Conservation (phyloP, 306 rosid species). For the Sphenostylis stenocarpa region DNA sequence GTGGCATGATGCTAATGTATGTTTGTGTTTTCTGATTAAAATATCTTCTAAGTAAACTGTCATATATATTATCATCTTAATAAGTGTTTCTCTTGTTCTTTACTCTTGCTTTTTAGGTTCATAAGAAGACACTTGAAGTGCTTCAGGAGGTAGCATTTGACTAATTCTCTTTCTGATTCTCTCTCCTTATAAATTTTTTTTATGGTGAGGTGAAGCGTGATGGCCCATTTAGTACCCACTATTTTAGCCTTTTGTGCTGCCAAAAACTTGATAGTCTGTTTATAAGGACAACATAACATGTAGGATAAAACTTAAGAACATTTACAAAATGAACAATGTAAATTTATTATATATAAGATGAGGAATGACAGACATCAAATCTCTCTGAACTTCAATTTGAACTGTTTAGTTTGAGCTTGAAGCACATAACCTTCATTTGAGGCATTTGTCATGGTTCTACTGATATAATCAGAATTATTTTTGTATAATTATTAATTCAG, state of each 20-base stretch:
- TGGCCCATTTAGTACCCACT: conserved; percentile 9
- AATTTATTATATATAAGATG: neutral
- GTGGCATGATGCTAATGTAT: neutral
- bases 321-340: conserved; percentile 22
- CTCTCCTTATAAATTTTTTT: neutral
- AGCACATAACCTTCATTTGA: neutral
- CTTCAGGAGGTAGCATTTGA: conserved; percentile 85
- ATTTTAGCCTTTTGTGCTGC: conserved; percentile 17
- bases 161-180: conserved; percentile 23
- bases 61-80: neutral
- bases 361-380: neutral
- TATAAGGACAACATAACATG: conserved; percentile 19
- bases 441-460: neutral
- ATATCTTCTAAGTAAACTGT: conserved; percentile 1
- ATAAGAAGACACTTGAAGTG: conserved; percentile 82
- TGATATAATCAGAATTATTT: neutral
- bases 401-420: neutral
- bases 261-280: conserved; percentile 25
- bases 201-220: neutral
- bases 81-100: conserved; percentile 22
- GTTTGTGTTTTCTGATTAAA: neutral
- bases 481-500: neutral
- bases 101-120: conserved; percentile 62
- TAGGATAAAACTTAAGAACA: neutral
- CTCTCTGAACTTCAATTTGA: neutral